Evolutionary conservation across 768 basidiomycete species (phyloP).

Genomic region (Phaffia australis): DNA sequence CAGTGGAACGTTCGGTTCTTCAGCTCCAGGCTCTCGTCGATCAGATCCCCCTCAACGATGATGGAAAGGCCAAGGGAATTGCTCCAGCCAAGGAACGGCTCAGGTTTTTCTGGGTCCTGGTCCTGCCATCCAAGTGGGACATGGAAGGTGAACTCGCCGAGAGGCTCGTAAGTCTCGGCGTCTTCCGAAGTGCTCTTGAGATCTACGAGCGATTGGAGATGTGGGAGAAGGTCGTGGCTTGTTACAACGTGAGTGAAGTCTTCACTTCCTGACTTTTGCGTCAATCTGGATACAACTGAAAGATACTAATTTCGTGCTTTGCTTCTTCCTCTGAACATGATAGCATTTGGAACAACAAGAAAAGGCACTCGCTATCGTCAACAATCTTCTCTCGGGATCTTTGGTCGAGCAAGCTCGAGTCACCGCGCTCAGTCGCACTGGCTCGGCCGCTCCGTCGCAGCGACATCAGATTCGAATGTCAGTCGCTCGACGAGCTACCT

Average conservation of each 20-base stretch:
- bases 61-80: conserved; percentile 20
- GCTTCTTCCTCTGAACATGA: neutral
- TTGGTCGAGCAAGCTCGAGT: conserved; percentile 19
- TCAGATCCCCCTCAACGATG: conserved; percentile 48
- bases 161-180: conserved; percentile 73
- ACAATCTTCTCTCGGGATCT: conserved; percentile 47
- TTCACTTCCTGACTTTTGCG: neutral
- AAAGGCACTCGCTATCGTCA: conserved; percentile 66
- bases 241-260: conserved; percentile 47
- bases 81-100: conserved; percentile 51
- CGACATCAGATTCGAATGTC: conserved; percentile 15
- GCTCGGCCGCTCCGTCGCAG: conserved; percentile 19
- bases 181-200: conserved; percentile 77
- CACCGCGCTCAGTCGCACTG: conserved; percentile 8
- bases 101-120: conserved; percentile 65
- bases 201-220: conserved; percentile 91
- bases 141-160: conserved; percentile 80
- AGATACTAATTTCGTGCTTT: neutral
- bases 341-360: conserved; percentile 61
- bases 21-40: conserved; percentile 93
- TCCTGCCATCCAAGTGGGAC: conserved; percentile 83
- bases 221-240: conserved; percentile 95
- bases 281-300: neutral
- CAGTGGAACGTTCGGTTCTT: conserved; percentile 80
- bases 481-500: conserved; percentile 63